Conservation (phyloP, 2,329 filamentous ascomycete species). For the Paecilomyces fulvus region DNA sequence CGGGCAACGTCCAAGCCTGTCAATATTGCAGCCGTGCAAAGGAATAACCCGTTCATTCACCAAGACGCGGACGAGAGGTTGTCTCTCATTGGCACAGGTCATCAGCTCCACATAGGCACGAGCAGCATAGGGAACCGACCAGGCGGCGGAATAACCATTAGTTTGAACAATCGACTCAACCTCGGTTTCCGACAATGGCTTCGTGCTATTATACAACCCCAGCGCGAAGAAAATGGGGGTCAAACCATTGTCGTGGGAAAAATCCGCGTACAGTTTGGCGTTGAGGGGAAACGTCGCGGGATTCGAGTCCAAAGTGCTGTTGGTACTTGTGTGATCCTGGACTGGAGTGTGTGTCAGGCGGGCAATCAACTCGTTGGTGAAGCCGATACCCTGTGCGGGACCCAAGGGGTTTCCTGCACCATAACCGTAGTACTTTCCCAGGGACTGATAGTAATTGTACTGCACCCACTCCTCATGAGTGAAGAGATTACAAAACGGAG, state of each 20-base stretch:
- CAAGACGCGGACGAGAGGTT: slow-evolving; percentile 69
- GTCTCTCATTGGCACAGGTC: slow-evolving; percentile 47
- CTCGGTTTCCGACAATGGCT: slow-evolving; percentile 44
- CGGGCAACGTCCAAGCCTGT: slow-evolving; percentile 62
- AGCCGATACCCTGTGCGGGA: slow-evolving; percentile 77
- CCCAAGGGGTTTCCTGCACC: slow-evolving; percentile 71
- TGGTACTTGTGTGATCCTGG: slow-evolving; percentile 63
- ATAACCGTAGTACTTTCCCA: slow-evolving; percentile 80
- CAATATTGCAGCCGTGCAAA: slow-evolving; percentile 60
- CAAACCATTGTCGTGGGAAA: slow-evolving; percentile 88
- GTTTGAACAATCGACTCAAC: slow-evolving; percentile 43
- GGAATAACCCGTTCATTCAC: slow-evolving; percentile 77
- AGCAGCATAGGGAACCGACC: slow-evolving; percentile 73
- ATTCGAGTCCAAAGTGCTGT: slow-evolving; percentile 63
- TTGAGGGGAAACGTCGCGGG: slow-evolving; percentile 64
- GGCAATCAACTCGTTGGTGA: slow-evolving; percentile 76
- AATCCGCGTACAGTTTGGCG: slow-evolving; percentile 68
- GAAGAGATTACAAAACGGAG: slow-evolving; percentile 71
- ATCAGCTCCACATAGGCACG: slow-evolving; percentile 86
- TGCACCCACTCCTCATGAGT: slow-evolving; percentile 61
- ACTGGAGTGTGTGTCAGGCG: slow-evolving; percentile 63
- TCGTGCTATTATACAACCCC: slow-evolving; percentile 64
- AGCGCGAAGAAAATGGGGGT: slow-evolving; percentile 65
- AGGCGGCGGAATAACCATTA: slow-evolving; percentile 64
- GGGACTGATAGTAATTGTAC: slow-evolving; percentile 71